These are phyloP conservation scores for Pontederia crassipes DNA, from an alignment of 176 grass and related monocot genomes.

Conservation along the genomic window DNA sequence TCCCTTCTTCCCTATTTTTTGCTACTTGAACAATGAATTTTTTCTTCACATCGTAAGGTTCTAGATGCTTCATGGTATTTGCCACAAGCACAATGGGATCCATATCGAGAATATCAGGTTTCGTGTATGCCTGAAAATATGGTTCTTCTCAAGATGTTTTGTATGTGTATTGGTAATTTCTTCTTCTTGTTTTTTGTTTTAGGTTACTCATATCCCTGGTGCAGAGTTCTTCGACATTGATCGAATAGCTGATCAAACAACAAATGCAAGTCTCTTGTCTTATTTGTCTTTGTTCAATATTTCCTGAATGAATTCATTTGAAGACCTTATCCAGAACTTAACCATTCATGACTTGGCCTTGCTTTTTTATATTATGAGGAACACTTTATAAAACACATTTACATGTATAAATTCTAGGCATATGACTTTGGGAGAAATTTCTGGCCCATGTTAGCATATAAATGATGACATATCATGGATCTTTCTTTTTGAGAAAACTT, in stretches of 20 bases:
- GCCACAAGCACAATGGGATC: conserved; percentile 59
- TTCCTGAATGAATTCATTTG: background rate
- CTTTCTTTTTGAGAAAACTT: background rate
- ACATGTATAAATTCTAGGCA: too few relatives aligned
- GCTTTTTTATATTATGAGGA: too few relatives aligned
- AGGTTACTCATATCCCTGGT: conserved; percentile 66
- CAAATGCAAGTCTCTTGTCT: conserved; percentile 43
- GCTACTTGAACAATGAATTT: background rate
- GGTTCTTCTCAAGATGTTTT: background rate
- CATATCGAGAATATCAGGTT: conserved; percentile 85
- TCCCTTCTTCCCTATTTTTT: background rate
- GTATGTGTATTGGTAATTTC: background rate
- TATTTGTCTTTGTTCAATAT: conserved; percentile 13
- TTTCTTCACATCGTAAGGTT: conserved; percentile 32
- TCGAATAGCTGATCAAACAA: conserved; percentile 44
- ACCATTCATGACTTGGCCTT: too few relatives aligned
- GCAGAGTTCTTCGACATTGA: conserved; percentile 74
- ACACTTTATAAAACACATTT: too few relatives aligned
- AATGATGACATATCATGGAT: too few relatives aligned
- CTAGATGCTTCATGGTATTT: conserved; percentile 98
- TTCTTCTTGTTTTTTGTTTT: conserved; percentile 20
- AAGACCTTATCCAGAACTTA: too few relatives aligned
- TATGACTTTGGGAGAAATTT: too few relatives aligned
- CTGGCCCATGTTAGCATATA: too few relatives aligned
- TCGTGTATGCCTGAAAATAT: background rate